These are phyloP conservation scores for Testicularia cyperi DNA, from an alignment of 1,284 basidiomycete genomes.

Conservation along the genomic window DNA sequence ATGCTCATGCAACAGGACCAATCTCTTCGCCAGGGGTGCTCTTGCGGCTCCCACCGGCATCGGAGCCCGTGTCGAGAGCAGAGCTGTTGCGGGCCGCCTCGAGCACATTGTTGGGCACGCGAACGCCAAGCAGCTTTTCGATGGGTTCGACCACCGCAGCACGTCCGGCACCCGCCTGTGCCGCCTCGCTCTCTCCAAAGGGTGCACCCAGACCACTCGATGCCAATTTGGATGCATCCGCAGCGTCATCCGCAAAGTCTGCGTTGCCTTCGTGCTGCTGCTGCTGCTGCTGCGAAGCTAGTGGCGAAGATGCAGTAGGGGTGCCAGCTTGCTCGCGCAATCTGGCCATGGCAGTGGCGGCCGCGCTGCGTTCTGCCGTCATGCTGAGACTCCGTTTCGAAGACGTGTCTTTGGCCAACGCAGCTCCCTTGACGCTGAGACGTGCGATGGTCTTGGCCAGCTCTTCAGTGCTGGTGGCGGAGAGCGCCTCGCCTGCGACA, in stretches of 20 bases:
- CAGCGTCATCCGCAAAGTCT: too few relatives aligned
- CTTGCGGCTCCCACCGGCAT: slow-evolving; percentile 6
- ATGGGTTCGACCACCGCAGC: too few relatives aligned
- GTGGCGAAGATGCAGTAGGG: background rate
- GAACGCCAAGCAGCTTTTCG: slow-evolving; percentile 8
- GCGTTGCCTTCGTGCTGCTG: too few relatives aligned
- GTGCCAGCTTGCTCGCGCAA: slow-evolving; percentile 15
- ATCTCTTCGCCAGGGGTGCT: slow-evolving; percentile 7
- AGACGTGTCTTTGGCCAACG: slow-evolving; percentile 15
- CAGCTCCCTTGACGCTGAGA: slow-evolving; percentile 43
- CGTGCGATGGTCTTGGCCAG: slow-evolving; percentile 46
- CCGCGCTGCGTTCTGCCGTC: slow-evolving; percentile 27
- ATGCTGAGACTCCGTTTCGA: slow-evolving; percentile 15
- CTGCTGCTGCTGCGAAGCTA: background rate
- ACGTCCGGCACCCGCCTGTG: too few relatives aligned
- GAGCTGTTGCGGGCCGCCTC: slow-evolving; percentile 14
- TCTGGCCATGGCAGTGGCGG: slow-evolving; percentile 30
- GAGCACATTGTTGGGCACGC: slow-evolving; percentile 1
- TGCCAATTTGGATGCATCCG: too few relatives aligned
- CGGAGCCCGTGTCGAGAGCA: slow-evolving; percentile 14
- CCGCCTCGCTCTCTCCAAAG: too few relatives aligned
- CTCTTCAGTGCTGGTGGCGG: slow-evolving; percentile 28
- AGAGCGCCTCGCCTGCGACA: slow-evolving; percentile 2
- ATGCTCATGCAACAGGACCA: background rate
- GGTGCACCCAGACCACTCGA: too few relatives aligned